phyloP scores from a whole-genome alignment of 495 filamentous ascomycete species.

The Lepraria neglecta region DNA sequence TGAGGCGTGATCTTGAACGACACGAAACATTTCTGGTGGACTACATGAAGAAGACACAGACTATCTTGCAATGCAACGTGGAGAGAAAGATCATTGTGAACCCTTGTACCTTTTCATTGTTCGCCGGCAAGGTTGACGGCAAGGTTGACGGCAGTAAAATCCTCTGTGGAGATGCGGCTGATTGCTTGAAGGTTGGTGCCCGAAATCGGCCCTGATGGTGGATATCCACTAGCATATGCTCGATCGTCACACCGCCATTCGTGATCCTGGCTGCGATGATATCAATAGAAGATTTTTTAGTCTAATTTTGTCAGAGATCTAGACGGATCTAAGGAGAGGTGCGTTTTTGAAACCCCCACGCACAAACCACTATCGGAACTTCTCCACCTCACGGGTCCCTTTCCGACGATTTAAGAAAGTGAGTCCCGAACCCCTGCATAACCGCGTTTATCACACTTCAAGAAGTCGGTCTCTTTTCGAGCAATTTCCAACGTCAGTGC shows the following conservation, averaged over 20 bases:
- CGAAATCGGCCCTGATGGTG: not conserved
- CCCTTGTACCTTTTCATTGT: too few species aligned
- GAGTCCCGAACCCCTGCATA: conserved; percentile 11
- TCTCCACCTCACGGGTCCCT: conserved; percentile 7
- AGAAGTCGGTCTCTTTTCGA: not conserved
- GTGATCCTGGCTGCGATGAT: not conserved
- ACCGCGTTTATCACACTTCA: not conserved
- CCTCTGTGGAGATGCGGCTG: too few species aligned
- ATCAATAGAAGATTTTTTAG: not conserved
- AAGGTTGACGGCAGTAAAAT: too few species aligned
- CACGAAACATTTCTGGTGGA: too few species aligned
- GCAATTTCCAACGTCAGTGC: not conserved
- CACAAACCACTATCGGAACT: not conserved
- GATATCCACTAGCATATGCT: not conserved
- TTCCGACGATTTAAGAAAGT: conserved; percentile 5
- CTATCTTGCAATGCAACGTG: too few species aligned
- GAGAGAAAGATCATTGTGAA: too few species aligned
- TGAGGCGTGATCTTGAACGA: too few species aligned
- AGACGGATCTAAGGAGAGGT: not conserved
- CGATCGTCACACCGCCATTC: conserved; percentile 13
- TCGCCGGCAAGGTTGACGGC: too few species aligned
- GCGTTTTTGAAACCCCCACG: conserved; percentile 7
- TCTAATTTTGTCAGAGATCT: conserved; percentile 6
- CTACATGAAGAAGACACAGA: too few species aligned
- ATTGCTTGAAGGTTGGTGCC: not conserved